These are phyloP conservation scores for Gossypium schwendimanii DNA, from an alignment of 441 rosid genomes.

Conservation along the genomic window DNA sequence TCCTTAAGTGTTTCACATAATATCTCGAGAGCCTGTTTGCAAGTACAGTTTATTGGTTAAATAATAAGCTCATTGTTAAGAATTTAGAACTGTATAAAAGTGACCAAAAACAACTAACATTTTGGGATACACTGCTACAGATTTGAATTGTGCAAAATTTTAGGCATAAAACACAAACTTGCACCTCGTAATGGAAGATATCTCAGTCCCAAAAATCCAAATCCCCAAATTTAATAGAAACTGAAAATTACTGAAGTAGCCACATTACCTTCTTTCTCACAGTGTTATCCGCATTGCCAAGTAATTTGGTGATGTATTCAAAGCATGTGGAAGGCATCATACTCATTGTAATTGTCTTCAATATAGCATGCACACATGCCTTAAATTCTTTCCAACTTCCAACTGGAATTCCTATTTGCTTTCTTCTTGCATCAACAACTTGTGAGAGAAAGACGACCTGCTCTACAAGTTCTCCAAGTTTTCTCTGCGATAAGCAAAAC, in stretches of 20 bases:
- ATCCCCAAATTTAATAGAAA: not conserved
- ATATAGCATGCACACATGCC: slow-evolving; percentile 45
- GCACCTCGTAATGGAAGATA: not conserved
- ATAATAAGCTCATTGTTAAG: not conserved
- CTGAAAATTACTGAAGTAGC: slow-evolving; percentile 1
- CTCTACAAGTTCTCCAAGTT: slow-evolving; percentile 72
- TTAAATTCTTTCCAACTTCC: slow-evolving; percentile 50
- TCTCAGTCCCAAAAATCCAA: slow-evolving; percentile 1
- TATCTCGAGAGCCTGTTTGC: slow-evolving; percentile 70
- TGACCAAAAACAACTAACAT: not conserved
- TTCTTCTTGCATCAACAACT: slow-evolving; percentile 43
- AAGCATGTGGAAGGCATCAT: slow-evolving; percentile 77
- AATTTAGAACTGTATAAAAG: not conserved
- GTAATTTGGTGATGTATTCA: slow-evolving; percentile 59
- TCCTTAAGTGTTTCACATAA: slow-evolving; percentile 63
- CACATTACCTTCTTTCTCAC: slow-evolving; percentile 74
- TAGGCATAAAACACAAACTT: not conserved
- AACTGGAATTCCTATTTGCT: slow-evolving; percentile 33
- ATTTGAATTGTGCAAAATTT: not conserved
- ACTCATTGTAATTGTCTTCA: slow-evolving; percentile 46
- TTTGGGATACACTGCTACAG: not conserved
- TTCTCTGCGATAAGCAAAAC: slow-evolving; percentile 40
- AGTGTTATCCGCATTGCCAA: slow-evolving; percentile 45
- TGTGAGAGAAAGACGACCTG: slow-evolving; percentile 53
- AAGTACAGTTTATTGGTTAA: slow-evolving; percentile 10